Evolutionary conservation across 1,139 yeast species (phyloP).

Genomic region (Candida pseudoviswanathii): DNA sequence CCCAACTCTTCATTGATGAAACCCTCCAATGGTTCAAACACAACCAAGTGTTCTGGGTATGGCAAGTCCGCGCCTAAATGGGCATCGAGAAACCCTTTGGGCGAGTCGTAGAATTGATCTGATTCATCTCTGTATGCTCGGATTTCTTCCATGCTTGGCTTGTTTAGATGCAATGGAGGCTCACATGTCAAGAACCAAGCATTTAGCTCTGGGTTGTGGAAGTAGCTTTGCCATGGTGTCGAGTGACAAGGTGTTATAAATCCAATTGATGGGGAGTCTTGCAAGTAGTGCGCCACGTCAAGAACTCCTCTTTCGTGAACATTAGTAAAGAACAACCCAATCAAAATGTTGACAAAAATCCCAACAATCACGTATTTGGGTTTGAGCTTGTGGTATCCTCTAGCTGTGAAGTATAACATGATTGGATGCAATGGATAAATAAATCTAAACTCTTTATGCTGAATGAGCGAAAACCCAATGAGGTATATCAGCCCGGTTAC

Average conservation of each 20-base stretch:
- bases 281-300: conserved; percentile 57
- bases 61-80: conserved; percentile 21
- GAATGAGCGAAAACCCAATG: conserved; percentile 59
- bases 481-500: conserved; percentile 78
- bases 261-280: conserved; percentile 56
- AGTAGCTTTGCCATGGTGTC: conserved; percentile 89
- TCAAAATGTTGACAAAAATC: conserved; percentile 41
- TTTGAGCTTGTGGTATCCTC: conserved; percentile 12
- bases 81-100: conserved; percentile 47
- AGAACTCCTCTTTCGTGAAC: conserved; percentile 87
- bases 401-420: conserved; percentile 18
- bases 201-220: conserved; percentile 57
- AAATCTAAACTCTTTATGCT: conserved; percentile 91
- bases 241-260: conserved; percentile 96
- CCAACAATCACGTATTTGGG: conserved; percentile 8
- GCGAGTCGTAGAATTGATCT: conserved; percentile 76
- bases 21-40: conserved; percentile 66
- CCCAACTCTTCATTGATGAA: conserved; percentile 39
- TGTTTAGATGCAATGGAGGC: conserved; percentile 66
- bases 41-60: conserved; percentile 55
- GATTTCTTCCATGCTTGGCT: conserved; percentile 27
- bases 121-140: conserved; percentile 76
- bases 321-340: conserved; percentile 57
- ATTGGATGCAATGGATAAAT: conserved; percentile 86
- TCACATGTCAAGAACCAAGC: conserved; percentile 87